Conservation (phyloP, 441 rosid species). For the Omphalea diandra region DNA sequence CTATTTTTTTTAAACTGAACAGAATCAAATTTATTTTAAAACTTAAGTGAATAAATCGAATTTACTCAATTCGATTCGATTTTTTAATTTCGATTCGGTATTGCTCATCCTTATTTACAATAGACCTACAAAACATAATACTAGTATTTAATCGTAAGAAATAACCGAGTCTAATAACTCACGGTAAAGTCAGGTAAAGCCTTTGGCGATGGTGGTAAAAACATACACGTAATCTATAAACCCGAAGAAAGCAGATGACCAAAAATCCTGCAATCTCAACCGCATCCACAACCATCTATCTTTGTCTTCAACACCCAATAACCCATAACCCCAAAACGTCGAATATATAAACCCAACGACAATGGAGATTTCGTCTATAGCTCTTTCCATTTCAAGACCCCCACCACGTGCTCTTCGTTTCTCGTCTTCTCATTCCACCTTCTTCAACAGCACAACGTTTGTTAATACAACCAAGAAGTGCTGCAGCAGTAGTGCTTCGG, state of each 20-base stretch:
- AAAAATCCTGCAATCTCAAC: constrained; percentile 11
- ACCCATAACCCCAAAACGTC: neutral
- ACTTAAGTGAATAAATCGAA: no score
- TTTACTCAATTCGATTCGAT: no score
- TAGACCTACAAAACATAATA: no score
- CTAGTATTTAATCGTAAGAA: no score
- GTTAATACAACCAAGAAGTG: constrained; percentile 28
- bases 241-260: neutral
- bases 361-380: constrained; percentile 69
- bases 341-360: neutral
- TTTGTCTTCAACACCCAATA: neutral
- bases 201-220: no score
- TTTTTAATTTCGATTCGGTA: no score
- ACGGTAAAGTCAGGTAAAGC: no score
- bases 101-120: no score
- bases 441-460: constrained; percentile 23
- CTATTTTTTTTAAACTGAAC: no score
- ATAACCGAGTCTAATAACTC: no score
- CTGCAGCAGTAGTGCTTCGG: constrained; percentile 28
- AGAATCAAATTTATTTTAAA: no score
- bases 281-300: constrained; percentile 17
- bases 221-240: neutral
- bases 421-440: constrained; percentile 33
- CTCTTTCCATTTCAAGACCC: constrained; percentile 38
- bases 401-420: constrained; percentile 31